Percentiles rank a stretch among this genome's conserved stretches.
phyloP scores from a whole-genome alignment of 2,329 filamentous ascomycete genomes.

The Geosmithia flava region DNA sequence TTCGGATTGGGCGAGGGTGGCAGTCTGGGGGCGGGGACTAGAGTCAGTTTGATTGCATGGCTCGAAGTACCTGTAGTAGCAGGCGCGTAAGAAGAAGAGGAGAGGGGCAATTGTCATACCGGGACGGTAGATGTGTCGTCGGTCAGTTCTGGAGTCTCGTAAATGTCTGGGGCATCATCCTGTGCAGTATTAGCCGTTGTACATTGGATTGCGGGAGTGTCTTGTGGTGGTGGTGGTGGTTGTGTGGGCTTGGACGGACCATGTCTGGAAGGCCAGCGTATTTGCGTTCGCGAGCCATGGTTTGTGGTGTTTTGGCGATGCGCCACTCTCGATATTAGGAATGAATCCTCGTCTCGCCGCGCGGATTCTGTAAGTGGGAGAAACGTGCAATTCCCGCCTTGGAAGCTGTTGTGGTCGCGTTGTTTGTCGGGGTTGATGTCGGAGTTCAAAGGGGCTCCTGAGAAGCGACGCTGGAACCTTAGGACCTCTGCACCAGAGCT shows the following conservation, averaged over 20 bases:
- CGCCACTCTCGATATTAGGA: neutral
- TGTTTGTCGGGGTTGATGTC: too few relatives aligned
- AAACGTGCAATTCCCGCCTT: too few relatives aligned
- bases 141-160: constrained; percentile 88
- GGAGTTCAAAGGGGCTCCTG: too few relatives aligned
- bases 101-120: constrained; percentile 34
- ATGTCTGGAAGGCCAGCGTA: constrained; percentile 72
- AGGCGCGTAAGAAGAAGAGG: neutral
- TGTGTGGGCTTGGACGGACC: constrained; percentile 29
- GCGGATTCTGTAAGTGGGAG: too few relatives aligned
- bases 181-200: constrained; percentile 21
- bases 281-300: constrained; percentile 67
- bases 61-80: neutral
- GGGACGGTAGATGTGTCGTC: constrained; percentile 81
- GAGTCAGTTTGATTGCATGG: neutral
- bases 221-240: too few relatives aligned
- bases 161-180: constrained; percentile 90
- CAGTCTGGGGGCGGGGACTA: constrained; percentile 27
- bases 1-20: constrained; percentile 45
- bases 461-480: too few relatives aligned
- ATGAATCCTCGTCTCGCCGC: too few relatives aligned
- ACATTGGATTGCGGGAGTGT: constrained; percentile 3
- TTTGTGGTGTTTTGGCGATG: neutral
- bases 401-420: too few relatives aligned
- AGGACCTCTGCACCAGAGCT: too few relatives aligned